A percentile compares a stretch with the other conserved stretches of the same genome.
These are phyloP conservation scores for Aspergillus uvarum DNA, from an alignment of 2,329 filamentous ascomycete species.

Conservation along the genomic window DNA sequence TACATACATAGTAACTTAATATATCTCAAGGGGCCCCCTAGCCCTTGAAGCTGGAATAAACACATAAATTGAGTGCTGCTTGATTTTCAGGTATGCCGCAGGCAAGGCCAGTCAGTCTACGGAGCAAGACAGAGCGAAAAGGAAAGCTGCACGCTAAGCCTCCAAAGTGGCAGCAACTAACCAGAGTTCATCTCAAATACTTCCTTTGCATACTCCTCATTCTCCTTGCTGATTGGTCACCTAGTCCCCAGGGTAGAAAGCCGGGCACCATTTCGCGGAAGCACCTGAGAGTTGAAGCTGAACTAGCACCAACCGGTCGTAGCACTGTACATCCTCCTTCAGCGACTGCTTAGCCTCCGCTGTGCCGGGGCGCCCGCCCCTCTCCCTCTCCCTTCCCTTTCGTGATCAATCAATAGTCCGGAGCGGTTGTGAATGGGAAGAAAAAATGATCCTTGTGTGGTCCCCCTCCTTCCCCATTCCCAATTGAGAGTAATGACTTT, in stretches of 20 bases:
- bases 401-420: background rate
- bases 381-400: background rate
- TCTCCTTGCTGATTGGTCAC: constrained; percentile 28
- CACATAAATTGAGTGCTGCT: background rate
- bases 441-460: background rate
- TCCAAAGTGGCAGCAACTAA: constrained; percentile 8
- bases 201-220: constrained; percentile 9
- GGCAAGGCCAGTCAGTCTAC: constrained; percentile 29
- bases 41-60: background rate
- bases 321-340: constrained; percentile 26
- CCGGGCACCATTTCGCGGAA: constrained; percentile 14
- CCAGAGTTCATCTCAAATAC: constrained; percentile 40
- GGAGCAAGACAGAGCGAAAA: background rate
- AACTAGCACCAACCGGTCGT: constrained; percentile 19
- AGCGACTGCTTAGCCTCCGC: constrained; percentile 19
- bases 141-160: constrained; percentile 14
- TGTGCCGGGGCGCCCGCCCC: background rate
- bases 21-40: background rate
- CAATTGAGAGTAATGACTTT: too few relatives aligned
- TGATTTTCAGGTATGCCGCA: constrained; percentile 20
- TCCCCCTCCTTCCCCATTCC: too few relatives aligned
- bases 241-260: constrained; percentile 10
- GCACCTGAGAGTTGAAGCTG: too few relatives aligned
- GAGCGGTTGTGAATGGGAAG: background rate
- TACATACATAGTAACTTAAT: background rate